Evolutionary conservation across 2,329 filamentous ascomycete species (phyloP).

Genomic region (Fusarium sterilihyphosum): DNA sequence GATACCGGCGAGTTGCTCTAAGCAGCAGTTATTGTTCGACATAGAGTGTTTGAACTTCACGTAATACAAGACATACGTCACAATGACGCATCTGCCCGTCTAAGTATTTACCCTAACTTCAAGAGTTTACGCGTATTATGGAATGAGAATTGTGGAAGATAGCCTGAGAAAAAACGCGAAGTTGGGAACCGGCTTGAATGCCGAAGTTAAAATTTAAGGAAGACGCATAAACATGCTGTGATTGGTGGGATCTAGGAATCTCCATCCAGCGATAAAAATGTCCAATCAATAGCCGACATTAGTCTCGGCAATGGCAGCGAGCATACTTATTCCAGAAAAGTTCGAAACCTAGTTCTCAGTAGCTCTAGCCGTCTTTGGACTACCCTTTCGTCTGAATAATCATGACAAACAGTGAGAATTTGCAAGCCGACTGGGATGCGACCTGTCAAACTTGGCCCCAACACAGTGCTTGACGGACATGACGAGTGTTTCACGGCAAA

Average conservation of each 20-base stretch:
- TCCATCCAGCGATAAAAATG: not conserved
- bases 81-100: not conserved
- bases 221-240: rapidly evolving
- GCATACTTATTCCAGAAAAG: not conserved
- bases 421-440: not conserved
- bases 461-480: not conserved
- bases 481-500: not conserved
- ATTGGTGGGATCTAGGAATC: not conserved
- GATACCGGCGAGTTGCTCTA: too few species aligned
- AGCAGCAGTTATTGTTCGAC: not conserved
- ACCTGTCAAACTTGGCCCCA: not conserved
- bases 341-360: not conserved
- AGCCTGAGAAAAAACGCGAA: not conserved
- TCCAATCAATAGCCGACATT: not conserved
- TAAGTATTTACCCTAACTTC: not conserved
- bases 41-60: too few species aligned
- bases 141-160: too few species aligned
- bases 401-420: not conserved
- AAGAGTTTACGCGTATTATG: too few species aligned
- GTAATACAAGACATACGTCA: not conserved
- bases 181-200: not conserved
- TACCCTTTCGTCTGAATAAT: not conserved
- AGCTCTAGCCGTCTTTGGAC: not conserved
- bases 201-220: not conserved
- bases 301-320: not conserved